Evolutionary conservation across 164 flowering plant genomes (phyloP), one percentile per base, ranked within the genome.

Genomic region (Vitis rupestris): DNA sequence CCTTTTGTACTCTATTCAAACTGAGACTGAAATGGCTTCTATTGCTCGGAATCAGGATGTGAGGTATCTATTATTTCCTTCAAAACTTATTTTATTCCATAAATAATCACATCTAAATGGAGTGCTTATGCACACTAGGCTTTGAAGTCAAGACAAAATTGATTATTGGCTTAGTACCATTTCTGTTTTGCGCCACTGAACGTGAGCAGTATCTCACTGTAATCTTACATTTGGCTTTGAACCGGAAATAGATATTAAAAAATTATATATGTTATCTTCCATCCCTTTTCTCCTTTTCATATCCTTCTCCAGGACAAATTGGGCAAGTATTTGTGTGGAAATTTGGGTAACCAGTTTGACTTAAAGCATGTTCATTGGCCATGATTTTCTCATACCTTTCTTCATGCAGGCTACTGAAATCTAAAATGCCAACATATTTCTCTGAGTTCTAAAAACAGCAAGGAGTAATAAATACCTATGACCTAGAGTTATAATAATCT

Each of bases 1-100:
- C 84, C 84, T 49, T 81, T 84, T 68, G 68, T 79, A 57, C 12
- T 84, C 67, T 79, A 75, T 72, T 77, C 82, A 64, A 56, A 68
- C 61, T 84, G 73, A 70, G 68, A 66, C 55, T 57, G 12, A 8
- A 63, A 44, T 37, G 44, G 56, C 12, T 44, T 44, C 49, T 47
- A 57, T 50, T 52, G 59, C n/a, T 61, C 49, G 0, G 19, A 59
- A 48, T 48, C 67, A 31, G 16, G 58, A 31, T 31, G 14, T n/a
- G 4, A 75, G 74, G 74, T 75, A 65, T 53, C 27, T 50, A 37
- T 51, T 14, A 4, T 17, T 2, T 16, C 16, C 10, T 72, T 66
- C 50, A 23, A 53, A 53, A 53, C 56, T 53, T 53, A 53, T 53
- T n/a, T 10, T n/a, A 53, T 3, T 37, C 44, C 7, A 53, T 1